These are phyloP conservation scores for Beauveria varroae DNA, from an alignment of 2,329 filamentous ascomycete species.

Conservation along the genomic window DNA sequence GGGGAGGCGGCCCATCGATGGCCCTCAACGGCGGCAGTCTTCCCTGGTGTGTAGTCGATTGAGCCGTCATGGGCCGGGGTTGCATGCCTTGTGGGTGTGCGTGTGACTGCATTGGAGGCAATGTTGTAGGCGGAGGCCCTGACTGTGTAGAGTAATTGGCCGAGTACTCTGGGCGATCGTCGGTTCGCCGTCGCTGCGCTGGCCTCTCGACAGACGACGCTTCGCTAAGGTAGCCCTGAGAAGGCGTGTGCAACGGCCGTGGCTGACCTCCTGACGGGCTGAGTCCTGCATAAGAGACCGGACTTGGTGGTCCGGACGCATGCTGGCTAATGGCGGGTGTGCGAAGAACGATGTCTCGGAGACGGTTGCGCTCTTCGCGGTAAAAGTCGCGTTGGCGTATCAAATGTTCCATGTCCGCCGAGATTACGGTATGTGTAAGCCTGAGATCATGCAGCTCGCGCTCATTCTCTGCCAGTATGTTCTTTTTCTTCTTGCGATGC, in stretches of 20 bases:
- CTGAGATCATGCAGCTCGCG: conserved; percentile 63
- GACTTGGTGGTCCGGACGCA: conserved; percentile 46
- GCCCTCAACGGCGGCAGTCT: conserved; percentile 40
- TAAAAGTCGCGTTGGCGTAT: conserved; percentile 66
- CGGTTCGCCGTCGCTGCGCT: conserved; percentile 38
- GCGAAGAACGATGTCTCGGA: conserved; percentile 57
- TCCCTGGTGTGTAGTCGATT: conserved; percentile 30
- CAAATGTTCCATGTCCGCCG: conserved; percentile 42
- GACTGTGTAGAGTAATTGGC: conserved; percentile 32
- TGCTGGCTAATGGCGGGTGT: conserved; percentile 49
- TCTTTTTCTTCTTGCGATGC: conserved; percentile 75
- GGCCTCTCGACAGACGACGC: conserved; percentile 37
- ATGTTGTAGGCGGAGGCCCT: conserved; percentile 24
- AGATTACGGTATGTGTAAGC: too few species aligned
- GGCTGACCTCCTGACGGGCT: conserved; percentile 25
- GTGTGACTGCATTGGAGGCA: conserved; percentile 35
- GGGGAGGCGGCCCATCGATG: conserved; percentile 31
- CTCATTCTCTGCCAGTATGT: conserved; percentile 67
- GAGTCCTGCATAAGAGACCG: conserved; percentile 32
- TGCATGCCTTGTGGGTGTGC: conserved; percentile 25
- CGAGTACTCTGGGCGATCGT: conserved; percentile 36
- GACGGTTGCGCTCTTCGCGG: conserved; percentile 61
- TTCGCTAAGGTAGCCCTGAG: conserved; percentile 33
- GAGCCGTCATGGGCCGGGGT: conserved; percentile 30
- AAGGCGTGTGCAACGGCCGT: conserved; percentile 20